Conservation (phyloP, 192 early-diverging fungal species). For the Podochytrium sp. region DNA sequence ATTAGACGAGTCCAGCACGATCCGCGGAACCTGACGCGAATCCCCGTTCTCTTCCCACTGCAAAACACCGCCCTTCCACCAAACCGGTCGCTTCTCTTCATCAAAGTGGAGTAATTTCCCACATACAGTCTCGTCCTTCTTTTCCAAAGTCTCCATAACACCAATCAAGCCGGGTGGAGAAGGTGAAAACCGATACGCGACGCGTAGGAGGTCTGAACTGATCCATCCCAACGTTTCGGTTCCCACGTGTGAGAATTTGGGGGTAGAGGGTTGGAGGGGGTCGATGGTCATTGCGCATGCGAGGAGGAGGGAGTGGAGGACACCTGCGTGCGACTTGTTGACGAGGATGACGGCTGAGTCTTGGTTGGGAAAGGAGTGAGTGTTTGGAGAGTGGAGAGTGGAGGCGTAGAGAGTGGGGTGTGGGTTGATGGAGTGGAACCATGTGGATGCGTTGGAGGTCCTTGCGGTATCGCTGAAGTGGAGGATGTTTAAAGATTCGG, state of each 20-base stretch:
- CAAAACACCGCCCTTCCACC: constrained; percentile 47
- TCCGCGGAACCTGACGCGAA: no score
- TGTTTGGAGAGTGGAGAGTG: background rate
- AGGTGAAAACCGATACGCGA: constrained; percentile 58
- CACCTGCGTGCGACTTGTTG: constrained; percentile 1
- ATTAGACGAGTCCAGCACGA: no score
- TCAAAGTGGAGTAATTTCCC: constrained; percentile 26
- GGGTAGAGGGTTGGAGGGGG: no score
- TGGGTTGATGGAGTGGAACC: background rate
- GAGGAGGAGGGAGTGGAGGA: constrained; percentile 11
- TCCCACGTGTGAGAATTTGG: no score
- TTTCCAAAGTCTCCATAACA: no score
- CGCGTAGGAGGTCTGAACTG: constrained; percentile 61
- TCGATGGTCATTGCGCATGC: constrained; percentile 9
- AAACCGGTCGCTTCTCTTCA: constrained; percentile 11
- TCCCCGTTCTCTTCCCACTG: no score
- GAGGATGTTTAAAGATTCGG: no score
- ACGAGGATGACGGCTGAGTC: constrained; percentile 4
- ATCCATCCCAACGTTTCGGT: no score
- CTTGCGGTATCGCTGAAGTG: background rate
- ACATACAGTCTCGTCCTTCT: constrained; percentile 18
- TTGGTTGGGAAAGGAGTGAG: background rate
- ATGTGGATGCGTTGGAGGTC: background rate
- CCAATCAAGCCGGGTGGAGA: constrained; percentile 60
- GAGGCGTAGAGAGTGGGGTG: background rate